Evolutionary conservation across 345 rosid species (phyloP), one percentile per base, ranked within the genome.

Genomic region (Geranium brycei): DNA sequence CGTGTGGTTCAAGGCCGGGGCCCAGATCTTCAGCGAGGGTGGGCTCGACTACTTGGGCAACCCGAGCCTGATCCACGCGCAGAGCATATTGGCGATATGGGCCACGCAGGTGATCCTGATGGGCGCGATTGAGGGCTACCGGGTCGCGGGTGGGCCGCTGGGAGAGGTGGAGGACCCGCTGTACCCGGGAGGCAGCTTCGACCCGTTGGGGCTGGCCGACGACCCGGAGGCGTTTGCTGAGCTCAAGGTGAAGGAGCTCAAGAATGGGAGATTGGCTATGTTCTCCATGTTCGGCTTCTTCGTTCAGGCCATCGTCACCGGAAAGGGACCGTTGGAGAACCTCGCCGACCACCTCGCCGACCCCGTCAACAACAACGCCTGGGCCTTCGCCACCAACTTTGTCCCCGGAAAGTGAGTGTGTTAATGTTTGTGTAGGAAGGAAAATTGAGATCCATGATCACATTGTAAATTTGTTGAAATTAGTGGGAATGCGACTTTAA

Each of bases 71-170:
- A 18, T 71, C 62, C 74, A 71, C 17, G 74, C 74, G 31, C 74
- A 71, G 69, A 71, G 75, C 69, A 71, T 71, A 59, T 51, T 71
- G 17, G 75, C 75, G 60, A 71, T 71, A 63, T 71, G 70, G 75
- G 75, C 75, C 16, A n/a, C 61, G 8, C 70, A 71, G 55, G 75
- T 71, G 15, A 51, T 71, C 38, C 65, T 71, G 32, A 71, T 71
- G 75, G 75, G 75, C 0, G 75, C 75, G 5, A 66, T 71, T 14
- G 73, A 70, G 73, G 73, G 73, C n/a, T 70, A 70, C 68, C 63
- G 73, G 3, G 17, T 70, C 19, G 73, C 73, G 57, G 73, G 73
- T 0, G 73, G 73, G 11, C 73, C 73, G 3, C 68, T 70, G 40
- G 73, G 73, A 5, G 75, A 71, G 70, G 63, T 71, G 6, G 58